These are phyloP conservation scores for Cercospora brassicicola DNA, from an alignment of 2,329 filamentous ascomycete species.

Conservation along the genomic window DNA sequence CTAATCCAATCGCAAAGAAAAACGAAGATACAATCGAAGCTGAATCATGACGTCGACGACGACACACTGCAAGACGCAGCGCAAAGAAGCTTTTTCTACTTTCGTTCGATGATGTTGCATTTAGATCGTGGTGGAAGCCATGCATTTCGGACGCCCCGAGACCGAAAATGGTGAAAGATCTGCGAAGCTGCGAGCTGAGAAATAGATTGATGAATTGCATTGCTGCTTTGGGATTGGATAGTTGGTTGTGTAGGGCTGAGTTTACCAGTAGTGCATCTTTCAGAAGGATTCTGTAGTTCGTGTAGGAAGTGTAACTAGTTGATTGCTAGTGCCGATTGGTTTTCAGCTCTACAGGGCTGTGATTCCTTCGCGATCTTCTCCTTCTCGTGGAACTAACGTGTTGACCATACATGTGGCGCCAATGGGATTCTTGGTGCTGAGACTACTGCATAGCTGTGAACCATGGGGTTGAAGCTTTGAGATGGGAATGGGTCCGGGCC, in stretches of 20 bases:
- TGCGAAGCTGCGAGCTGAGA: not conserved
- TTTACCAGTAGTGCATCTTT: not conserved
- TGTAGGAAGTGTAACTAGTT: not conserved
- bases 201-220: too few species aligned
- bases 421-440: not conserved
- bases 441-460: not conserved
- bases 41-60: too few species aligned
- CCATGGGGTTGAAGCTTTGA: too few species aligned
- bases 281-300: not conserved
- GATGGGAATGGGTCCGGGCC: not conserved
- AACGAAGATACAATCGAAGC: too few species aligned
- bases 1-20: too few species aligned
- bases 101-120: too few species aligned
- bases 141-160: not conserved
- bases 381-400: not conserved
- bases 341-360: not conserved
- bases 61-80: too few species aligned
- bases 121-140: too few species aligned
- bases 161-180: not conserved
- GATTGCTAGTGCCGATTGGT: not conserved
- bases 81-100: too few species aligned
- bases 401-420: not conserved
- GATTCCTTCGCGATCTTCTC: not conserved
- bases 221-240: too few species aligned
- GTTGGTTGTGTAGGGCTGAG: not conserved